These are phyloP conservation scores for Trypanosomatidae sp. DNA, from an alignment of 208 protist genomes.

Conservation along the genomic window DNA sequence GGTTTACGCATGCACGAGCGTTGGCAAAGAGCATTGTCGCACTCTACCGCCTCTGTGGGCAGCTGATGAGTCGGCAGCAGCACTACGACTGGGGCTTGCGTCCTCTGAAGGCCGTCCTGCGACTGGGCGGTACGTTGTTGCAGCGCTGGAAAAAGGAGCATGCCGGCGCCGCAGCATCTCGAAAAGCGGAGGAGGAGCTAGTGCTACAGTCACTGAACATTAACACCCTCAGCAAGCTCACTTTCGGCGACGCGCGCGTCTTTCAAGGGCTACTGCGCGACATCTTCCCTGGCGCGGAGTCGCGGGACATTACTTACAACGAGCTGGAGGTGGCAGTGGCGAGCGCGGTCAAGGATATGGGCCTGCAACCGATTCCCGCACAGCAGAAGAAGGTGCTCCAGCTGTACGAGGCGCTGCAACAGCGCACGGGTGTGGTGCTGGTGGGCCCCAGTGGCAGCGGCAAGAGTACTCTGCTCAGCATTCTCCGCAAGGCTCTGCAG, in stretches of 20 bases:
- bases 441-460: conserved; percentile 93
- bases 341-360: conserved; percentile 53
- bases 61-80: conserved; percentile 96
- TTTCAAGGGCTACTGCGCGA: conserved; percentile 93
- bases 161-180: conserved; percentile 68
- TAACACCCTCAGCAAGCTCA: conserved; percentile 98
- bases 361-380: conserved; percentile 64
- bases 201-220: conserved; percentile 96
- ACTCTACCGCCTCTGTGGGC: conserved; percentile 93
- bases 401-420: conserved; percentile 92
- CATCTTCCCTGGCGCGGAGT: conserved; percentile 78
- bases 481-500: conserved; percentile 87
- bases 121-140: conserved; percentile 90
- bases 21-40: conserved; percentile 91
- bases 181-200: conserved; percentile 86
- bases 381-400: conserved; percentile 93
- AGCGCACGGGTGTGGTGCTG: conserved; percentile 94
- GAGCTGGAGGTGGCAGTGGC: conserved; percentile 85
- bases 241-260: conserved; percentile 95
- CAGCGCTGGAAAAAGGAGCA: conserved; percentile 75
- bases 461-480: conserved; percentile 90
- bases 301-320: conserved; percentile 69
- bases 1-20: conserved; percentile 84
- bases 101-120: conserved; percentile 96
- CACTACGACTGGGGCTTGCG: conserved; percentile 99